Evolutionary conservation across 2,329 filamentous ascomycete genomes (phyloP), one percentile per base, ranked within the genome.

Genomic region (Fusarium dimerum): DNA sequence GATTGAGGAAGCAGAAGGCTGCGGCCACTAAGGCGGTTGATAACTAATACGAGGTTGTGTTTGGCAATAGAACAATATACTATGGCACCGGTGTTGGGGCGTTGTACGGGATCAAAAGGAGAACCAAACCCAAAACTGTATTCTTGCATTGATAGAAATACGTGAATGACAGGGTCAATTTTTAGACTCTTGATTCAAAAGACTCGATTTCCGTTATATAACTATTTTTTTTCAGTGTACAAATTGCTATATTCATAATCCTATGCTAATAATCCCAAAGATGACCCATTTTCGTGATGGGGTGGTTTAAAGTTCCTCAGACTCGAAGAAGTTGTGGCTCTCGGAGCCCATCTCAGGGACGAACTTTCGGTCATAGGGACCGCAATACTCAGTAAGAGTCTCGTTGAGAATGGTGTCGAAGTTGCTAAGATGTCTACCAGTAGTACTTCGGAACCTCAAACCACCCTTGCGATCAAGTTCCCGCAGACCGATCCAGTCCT

Each of bases 401-500:
- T 83, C 77, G 54, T 75, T 80, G 66, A 97, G 69, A 30, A 87
- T 70, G 61, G 88, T 76, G 11, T 90, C 84, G 1, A 77, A 74
- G 56, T 97, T 75, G 56, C 86, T 75, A 92, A 99, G 97, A 75
- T 99, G 94, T 20, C 83, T 82, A 1, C 93, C 94, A 5, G 85
- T 78, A 1, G 85, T 81, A 2, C 78, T 85, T 69, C 85, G 78
- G 72, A 97, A 96, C 51, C 86, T 81, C 63, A 99, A 74, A 1
- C 83, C 89, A 3, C 88, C 90, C 75, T 88, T 88, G 69, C 87
- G 76, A 73, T 97, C 92, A 65, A 99, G 75, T 63, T 76, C 74
- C 70, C 83, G 89, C 69, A 99, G 76, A 1, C 94, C 94, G 29
- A 99, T 76, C 94, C 94, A 99, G 75, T 99, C 93, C 73, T 97